Base-by-base conservation (phyloP, 208 protist genomes). In the Trypanosoma rangeli region DNA sequence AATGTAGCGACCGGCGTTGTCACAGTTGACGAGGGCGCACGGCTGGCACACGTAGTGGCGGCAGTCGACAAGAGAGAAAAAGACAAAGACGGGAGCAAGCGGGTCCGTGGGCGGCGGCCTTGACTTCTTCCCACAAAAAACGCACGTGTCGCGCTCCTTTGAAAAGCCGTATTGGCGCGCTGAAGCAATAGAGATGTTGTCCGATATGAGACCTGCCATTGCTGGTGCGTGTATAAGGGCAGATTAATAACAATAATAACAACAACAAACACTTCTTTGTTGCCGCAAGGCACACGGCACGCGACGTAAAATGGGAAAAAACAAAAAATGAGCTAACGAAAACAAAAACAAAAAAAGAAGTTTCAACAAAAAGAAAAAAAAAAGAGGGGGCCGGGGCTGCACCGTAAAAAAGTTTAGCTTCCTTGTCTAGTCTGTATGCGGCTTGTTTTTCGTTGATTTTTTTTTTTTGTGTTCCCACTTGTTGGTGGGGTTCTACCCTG, bases 31-130 rank as follows among this genome's bases (percentile, higher is more conserved):
- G 37, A 95, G 77, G 8, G 90, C 90, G 67, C 90, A 95, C n/a
- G 90, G 90, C 78, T 95, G 90, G 57, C 90, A 95, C 22, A 83
- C 87, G 75, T 93, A 93, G 75, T 95, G 90, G n/a, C 85, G 83
- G 73, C 90, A 95, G 78, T 95, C 87, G 3, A 93, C 80, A 20
- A 95, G 87, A 22, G 87, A 93, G 78, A 95, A 95, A 68, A 95
- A 92, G 46, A 84, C 82, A 68, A 95, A 95, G 56, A 92, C 79
- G 7, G 90, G 90, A 3, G 90, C 90, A 72, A 85, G 76, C 20
- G 86, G 90, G 74, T 95, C 90, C 24, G 69, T 73, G 15, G 80
- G 64, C 2, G 68, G 69, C 5, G 87, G 80, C 18, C 54, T 72
- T 20, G 85, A 70, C 20, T 72, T 69, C 65, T 83, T 82, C 37